Conservation (phyloP, 23 red algal species). For the Gracilaria caudata region DNA sequence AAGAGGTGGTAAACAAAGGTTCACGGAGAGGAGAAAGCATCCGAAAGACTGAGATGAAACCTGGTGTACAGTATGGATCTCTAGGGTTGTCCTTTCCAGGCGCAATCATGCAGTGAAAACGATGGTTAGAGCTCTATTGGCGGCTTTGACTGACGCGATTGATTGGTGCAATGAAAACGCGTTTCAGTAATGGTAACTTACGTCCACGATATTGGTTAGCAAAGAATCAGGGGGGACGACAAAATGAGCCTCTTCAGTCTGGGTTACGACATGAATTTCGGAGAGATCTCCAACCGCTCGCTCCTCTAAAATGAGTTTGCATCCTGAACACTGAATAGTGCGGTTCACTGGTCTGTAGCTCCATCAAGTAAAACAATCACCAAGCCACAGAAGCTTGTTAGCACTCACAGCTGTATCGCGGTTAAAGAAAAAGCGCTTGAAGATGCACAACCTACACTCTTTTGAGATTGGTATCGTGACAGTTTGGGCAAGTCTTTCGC, state of each 20-base stretch:
- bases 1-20: conserved; percentile 66
- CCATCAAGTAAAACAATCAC: neutral
- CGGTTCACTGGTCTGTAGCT: conserved; percentile 53
- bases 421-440: neutral
- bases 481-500: conserved; percentile 58
- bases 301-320: conserved; percentile 64
- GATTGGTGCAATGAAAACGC: neutral
- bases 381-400: neutral
- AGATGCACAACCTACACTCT: conserved; percentile 47
- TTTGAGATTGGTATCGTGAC: conserved; percentile 49
- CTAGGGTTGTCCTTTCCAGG: conserved; percentile 41
- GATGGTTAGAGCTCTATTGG: neutral
- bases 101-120: neutral
- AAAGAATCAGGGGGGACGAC: conserved; percentile 62
- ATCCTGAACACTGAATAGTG: conserved; percentile 59
- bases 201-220: conserved; percentile 51
- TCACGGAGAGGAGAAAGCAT: conserved; percentile 82
- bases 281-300: conserved; percentile 47
- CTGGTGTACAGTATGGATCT: conserved; percentile 75
- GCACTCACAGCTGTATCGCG: neutral
- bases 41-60: conserved; percentile 80
- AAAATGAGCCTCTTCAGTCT: conserved; percentile 74
- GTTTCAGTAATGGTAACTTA: conserved; percentile 34
- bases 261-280: conserved; percentile 64
- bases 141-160: neutral